Percentiles rank a stretch among this genome's conserved stretches.
These are phyloP conservation scores for Circinella minor DNA, from an alignment of 371 early-diverging fungal genomes.

Conservation along the genomic window DNA sequence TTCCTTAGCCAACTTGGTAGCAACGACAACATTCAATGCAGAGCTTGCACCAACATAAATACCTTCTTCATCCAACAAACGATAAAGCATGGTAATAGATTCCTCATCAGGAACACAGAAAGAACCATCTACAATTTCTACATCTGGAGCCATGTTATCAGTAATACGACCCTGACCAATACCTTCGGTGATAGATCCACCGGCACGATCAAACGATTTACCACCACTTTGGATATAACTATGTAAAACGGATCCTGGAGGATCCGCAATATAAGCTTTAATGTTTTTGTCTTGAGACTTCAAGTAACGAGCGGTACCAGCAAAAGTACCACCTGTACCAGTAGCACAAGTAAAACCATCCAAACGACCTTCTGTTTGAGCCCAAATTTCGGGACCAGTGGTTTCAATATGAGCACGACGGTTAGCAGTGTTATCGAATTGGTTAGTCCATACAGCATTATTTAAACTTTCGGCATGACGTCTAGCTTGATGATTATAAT, in stretches of 20 bases:
- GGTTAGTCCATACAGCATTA: constrained; percentile 97
- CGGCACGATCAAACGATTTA: constrained; percentile 69
- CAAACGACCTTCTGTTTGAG: constrained; percentile 79
- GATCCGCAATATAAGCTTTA: constrained; percentile 89
- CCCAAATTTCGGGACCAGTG: constrained; percentile 94
- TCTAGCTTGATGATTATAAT: constrained; percentile 95
- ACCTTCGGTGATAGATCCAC: constrained; percentile 85
- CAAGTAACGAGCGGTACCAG: constrained; percentile 82
- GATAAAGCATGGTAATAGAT: constrained; percentile 83
- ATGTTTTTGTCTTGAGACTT: constrained; percentile 75
- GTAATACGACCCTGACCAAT: constrained; percentile 97
- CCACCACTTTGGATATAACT: constrained; percentile 78
- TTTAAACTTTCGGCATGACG: constrained; percentile 79
- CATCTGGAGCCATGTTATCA: constrained; percentile 82
- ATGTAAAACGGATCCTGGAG: constrained; percentile 91
- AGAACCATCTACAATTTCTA: constrained; percentile 84
- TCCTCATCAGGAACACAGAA: constrained; percentile 83
- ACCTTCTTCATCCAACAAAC: constrained; percentile 92
- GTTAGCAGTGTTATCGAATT: constrained; percentile 87
- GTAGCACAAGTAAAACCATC: constrained; percentile 93
- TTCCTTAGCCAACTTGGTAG: constrained; percentile 87
- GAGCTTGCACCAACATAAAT: constrained; percentile 93
- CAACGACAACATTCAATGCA: constrained; percentile 92
- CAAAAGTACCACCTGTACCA: constrained; percentile 94
- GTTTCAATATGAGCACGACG: constrained; percentile 93